Percentiles rank a stretch among this genome's conserved stretches.
Conservation (phyloP, 2,329 filamentous ascomycete genomes). For the Parafenestella ontariensis region DNA sequence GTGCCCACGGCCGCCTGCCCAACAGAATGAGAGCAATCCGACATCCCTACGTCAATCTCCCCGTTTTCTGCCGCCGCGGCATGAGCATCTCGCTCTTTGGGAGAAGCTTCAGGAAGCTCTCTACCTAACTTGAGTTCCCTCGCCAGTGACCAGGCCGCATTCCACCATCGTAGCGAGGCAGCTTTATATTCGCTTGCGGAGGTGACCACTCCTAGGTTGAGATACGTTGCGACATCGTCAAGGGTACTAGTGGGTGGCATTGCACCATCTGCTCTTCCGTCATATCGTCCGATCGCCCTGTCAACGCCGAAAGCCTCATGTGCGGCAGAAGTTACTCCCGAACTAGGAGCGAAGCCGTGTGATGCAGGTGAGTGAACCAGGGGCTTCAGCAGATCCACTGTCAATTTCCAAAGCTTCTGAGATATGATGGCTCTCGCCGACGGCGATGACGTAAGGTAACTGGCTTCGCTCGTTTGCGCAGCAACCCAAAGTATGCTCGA, state of each 20-base stretch:
- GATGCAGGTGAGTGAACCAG: slow-evolving; percentile 77
- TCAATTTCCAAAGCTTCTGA: slow-evolving; percentile 85
- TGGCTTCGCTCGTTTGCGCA: slow-evolving; percentile 88
- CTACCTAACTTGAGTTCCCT: slow-evolving; percentile 87
- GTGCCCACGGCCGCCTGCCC: slow-evolving; percentile 34
- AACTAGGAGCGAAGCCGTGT: slow-evolving; percentile 59
- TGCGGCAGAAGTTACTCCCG: slow-evolving; percentile 74
- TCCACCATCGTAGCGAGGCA: slow-evolving; percentile 92
- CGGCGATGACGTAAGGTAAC: slow-evolving; percentile 80
- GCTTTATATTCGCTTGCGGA: slow-evolving; percentile 86
- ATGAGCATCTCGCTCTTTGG: slow-evolving; percentile 42
- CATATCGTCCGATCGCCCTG: slow-evolving; percentile 62
- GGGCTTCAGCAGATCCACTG: slow-evolving; percentile 83
- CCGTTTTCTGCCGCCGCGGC: slow-evolving; percentile 40
- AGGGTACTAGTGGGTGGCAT: slow-evolving; percentile 67
- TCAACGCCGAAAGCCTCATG: slow-evolving; percentile 79
- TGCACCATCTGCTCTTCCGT: slow-evolving; percentile 57
- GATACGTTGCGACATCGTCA: slow-evolving; percentile 89
- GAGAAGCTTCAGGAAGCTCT: slow-evolving; percentile 71
- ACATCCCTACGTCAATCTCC: slow-evolving; percentile 47
- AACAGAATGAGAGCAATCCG: slow-evolving; percentile 37
- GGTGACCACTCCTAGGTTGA: slow-evolving; percentile 87
- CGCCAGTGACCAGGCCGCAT: slow-evolving; percentile 87
- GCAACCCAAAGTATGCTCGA: slow-evolving; percentile 97
- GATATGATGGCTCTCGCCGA: slow-evolving; percentile 84